Evolutionary conservation across 768 basidiomycete genomes (phyloP), one percentile per base, ranked within the genome.

Genomic region (Bullera alba): DNA sequence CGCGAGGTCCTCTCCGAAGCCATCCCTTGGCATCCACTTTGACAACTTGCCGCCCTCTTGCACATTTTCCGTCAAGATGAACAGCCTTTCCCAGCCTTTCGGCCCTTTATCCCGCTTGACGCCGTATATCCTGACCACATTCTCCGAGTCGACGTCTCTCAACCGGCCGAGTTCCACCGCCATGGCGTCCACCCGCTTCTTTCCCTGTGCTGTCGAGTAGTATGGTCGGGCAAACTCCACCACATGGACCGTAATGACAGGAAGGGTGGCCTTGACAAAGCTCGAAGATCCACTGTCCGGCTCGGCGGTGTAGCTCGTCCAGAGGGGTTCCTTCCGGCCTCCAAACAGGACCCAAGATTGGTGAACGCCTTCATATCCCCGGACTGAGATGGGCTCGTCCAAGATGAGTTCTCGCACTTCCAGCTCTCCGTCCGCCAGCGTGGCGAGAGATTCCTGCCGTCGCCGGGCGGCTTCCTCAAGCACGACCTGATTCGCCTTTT

Each of bases 251-350:
- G 39, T 32, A 7, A 66, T 23, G 16, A 44, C 45, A 12, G 61
- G 64, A 12, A 58, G 42, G 1, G 55, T 42, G 1, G 58, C 56
- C 36, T 56, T 55, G 37, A 61, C 57, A 35, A 62, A 64, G 2
- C 22, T 25, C 5, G 46, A 28, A 12, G 19, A 35, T n/a, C 27
- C 54, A 17, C 49, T 37, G 34, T 49, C 57, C 1, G 60, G 64
- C 52, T 71, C 70, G 26, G 61, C 70, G 42, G 53, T 53, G 42
- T 67, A 71, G 3, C 47, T 51, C 7, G 61, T 68, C 65, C 67
- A 71, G 26, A 69, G 35, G 2, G 49, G 30, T 15, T 67, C 65
- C 42, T 39, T 56, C 28, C 48, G 53, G 3, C 60, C 63, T 10
- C 61, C 63, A 51, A 66, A 71, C 8, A 67, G 46, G 5, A 56